A percentile compares a stretch with the other conserved stretches of the same genome.
These are phyloP conservation scores for Fusarium oxysporum DNA, from an alignment of 2,329 filamentous ascomycete genomes.

Conservation along the genomic window DNA sequence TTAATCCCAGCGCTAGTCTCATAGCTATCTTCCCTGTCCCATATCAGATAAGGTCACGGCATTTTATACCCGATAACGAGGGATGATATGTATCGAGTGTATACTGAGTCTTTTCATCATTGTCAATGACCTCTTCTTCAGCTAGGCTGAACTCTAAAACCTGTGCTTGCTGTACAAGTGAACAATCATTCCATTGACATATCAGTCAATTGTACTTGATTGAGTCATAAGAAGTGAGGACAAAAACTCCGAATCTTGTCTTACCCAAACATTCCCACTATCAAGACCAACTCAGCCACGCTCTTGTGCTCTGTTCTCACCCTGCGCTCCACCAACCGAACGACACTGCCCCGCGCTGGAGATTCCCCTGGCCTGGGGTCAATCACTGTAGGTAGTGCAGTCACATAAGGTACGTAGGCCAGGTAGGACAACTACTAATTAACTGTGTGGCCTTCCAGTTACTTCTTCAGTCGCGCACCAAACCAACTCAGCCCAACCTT, in stretches of 20 bases:
- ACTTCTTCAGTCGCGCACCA: conserved; percentile 35
- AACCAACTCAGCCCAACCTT: conserved; percentile 33
- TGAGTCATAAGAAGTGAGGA: background rate
- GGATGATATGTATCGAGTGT: background rate
- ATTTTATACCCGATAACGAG: conserved; percentile 23
- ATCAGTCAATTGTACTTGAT: background rate
- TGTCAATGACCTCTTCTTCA: background rate
- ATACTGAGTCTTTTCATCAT: conserved; percentile 12
- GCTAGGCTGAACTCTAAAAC: background rate
- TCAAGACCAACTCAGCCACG: conserved; percentile 34
- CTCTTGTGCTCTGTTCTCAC: conserved; percentile 21
- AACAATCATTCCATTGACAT: background rate
- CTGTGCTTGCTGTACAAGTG: background rate
- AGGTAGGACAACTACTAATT: conserved; percentile 4
- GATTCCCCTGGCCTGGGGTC: conserved; percentile 24
- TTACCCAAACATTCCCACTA: conserved; percentile 15
- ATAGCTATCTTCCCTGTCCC: conserved; percentile 17
- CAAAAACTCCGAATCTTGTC: conserved; percentile 5
- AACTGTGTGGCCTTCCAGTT: conserved; percentile 19
- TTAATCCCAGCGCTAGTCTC: conserved; percentile 2
- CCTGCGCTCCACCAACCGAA: conserved; percentile 34
- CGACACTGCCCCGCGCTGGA: conserved; percentile 38
- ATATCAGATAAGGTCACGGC: conserved; percentile 21
- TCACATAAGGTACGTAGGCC: background rate
- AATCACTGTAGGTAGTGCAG: background rate